Conservation (phyloP, 768 basidiomycete species). For the Lactifluus rugatus region DNA sequence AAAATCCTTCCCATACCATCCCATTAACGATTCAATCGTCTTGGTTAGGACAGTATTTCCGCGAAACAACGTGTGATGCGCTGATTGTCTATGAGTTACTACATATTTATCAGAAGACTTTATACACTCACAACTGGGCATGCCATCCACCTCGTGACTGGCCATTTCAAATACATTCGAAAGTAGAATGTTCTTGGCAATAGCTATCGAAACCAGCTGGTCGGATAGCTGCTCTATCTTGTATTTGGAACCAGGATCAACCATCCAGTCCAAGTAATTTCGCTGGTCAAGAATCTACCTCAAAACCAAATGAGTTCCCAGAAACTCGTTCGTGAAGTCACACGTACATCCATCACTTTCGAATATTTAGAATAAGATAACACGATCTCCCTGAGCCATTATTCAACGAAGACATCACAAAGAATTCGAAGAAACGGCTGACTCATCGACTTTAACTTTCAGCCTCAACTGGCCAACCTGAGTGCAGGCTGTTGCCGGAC, state of each 20-base stretch:
- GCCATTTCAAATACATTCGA: slow-evolving; percentile 64
- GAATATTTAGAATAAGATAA: slow-evolving; percentile 58
- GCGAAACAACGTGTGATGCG: slow-evolving; percentile 72
- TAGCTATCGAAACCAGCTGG: slow-evolving; percentile 58
- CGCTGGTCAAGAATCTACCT: slow-evolving; percentile 44
- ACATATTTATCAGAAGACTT: not conserved
- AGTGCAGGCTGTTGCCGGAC: slow-evolving; percentile 38
- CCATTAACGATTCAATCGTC: slow-evolving; percentile 71
- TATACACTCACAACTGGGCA: slow-evolving; percentile 46
- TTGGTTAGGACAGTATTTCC: slow-evolving; percentile 41
- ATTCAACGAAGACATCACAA: not conserved
- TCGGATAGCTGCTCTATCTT: slow-evolving; percentile 54
- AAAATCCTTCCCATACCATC: slow-evolving; percentile 71
- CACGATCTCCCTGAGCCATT: slow-evolving; percentile 58
- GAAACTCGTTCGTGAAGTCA: not conserved
- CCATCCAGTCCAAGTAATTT: slow-evolving; percentile 67
- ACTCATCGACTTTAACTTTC: slow-evolving; percentile 71
- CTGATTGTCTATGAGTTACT: slow-evolving; percentile 29
- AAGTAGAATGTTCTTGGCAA: slow-evolving; percentile 54
- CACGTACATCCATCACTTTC: slow-evolving; percentile 46
- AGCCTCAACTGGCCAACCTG: slow-evolving; percentile 71
- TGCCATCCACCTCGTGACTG: slow-evolving; percentile 58
- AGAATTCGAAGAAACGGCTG: slow-evolving; percentile 24
- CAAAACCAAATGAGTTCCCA: slow-evolving; percentile 3
- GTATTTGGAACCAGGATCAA: slow-evolving; percentile 55